phyloP scores from a whole-genome alignment of 352 stramenopile genomes.

The Phytophthora podocarpi region DNA sequence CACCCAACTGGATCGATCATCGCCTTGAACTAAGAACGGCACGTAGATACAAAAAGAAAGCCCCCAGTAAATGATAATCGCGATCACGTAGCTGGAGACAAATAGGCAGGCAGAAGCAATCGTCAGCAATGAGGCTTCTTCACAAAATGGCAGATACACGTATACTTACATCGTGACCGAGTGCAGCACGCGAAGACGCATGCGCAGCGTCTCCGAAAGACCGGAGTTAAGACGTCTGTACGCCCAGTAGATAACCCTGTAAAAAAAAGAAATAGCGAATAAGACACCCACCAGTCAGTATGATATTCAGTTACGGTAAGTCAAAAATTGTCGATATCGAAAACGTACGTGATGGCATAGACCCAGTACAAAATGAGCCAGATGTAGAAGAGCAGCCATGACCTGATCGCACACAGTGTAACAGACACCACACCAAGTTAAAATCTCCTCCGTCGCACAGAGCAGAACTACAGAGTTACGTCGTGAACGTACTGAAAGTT shows the following conservation, averaged over 20 bases:
- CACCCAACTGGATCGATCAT: constrained; percentile 52
- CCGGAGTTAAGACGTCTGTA: constrained; percentile 82
- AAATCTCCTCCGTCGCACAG: background rate
- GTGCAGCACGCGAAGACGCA: constrained; percentile 85
- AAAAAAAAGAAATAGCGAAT: background rate
- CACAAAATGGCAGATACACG: background rate
- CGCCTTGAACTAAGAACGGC: constrained; percentile 74
- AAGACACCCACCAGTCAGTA: constrained; percentile 8
- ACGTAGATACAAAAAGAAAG: constrained; percentile 88
- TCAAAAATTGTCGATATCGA: background rate
- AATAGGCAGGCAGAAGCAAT: background rate
- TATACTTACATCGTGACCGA: constrained; percentile 85
- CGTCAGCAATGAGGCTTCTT: constrained; percentile 1
- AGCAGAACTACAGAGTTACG: too few relatives aligned
- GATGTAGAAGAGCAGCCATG: constrained; percentile 87
- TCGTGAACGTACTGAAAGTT: constrained; percentile 72
- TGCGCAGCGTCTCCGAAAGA: constrained; percentile 83
- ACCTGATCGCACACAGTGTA: constrained; percentile 37
- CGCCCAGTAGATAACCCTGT: constrained; percentile 82
- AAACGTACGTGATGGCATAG: constrained; percentile 75
- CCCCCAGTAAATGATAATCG: constrained; percentile 92
- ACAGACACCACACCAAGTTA: background rate
- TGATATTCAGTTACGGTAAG: background rate
- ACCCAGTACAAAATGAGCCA: constrained; percentile 89
- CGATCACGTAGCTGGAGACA: constrained; percentile 78